Evolutionary conservation across 2,329 filamentous ascomycete species (phyloP).

Genomic region (Biscogniauxia sp.): DNA sequence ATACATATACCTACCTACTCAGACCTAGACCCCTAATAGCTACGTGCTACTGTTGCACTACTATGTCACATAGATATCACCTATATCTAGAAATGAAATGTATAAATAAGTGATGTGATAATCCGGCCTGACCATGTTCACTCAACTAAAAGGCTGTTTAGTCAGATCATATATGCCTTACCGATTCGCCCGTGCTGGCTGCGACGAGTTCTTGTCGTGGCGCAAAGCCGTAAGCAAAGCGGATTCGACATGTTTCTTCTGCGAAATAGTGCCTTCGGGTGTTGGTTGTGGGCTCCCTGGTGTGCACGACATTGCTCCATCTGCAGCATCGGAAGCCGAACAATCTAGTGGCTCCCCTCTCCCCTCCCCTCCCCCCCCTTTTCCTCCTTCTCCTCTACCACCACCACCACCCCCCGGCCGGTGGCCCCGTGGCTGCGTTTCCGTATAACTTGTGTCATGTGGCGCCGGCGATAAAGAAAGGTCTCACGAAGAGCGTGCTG

Average conservation of each 20-base stretch:
- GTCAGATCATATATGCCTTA: neutral
- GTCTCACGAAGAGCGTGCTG: neutral
- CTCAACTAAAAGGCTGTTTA: neutral
- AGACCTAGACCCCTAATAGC: too few relatives aligned
- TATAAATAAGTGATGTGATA: too few relatives aligned
- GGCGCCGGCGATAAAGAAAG: neutral
- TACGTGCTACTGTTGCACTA: neutral
- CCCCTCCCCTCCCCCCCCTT: too few relatives aligned
- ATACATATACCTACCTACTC: too few relatives aligned
- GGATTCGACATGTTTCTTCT: slow-evolving; percentile 1
- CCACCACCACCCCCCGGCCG: too few relatives aligned
- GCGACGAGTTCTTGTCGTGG: neutral
- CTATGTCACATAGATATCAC: neutral
- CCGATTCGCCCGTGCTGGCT: neutral
- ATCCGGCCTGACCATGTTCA: neutral
- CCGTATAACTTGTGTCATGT: neutral
- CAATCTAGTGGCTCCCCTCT: slow-evolving; percentile 1
- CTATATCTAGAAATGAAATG: neutral
- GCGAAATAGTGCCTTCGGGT: neutral
- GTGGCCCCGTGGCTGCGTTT: neutral
- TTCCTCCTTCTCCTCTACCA: too few relatives aligned
- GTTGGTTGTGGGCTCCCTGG: neutral
- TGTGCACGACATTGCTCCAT: neutral
- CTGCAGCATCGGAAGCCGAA: slow-evolving; percentile 2
- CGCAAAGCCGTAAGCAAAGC: neutral